phyloP scores from a whole-genome alignment of 2,329 filamentous ascomycete species.

The Fusarium phyllophilum region DNA sequence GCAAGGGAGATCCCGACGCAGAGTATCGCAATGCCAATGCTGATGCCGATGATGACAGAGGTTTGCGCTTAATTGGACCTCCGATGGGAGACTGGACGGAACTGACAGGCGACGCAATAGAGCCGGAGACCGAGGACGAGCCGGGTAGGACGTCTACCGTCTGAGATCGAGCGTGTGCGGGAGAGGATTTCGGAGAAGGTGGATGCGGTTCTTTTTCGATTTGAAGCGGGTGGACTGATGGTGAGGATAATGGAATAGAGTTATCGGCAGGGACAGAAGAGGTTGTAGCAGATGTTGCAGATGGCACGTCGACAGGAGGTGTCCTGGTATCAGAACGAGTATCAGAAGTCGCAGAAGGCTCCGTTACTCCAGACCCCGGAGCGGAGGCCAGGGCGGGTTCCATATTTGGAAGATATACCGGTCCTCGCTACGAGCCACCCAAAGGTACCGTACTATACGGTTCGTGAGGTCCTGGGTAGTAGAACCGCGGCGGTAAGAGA shows the following conservation, averaged over 20 bases:
- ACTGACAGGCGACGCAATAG: slow-evolving; percentile 15
- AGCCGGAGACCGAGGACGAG: slow-evolving; percentile 34
- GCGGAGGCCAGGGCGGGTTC: slow-evolving; percentile 39
- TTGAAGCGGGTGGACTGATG: slow-evolving; percentile 29
- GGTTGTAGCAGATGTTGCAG: slow-evolving; percentile 25
- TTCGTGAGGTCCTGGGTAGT: slow-evolving; percentile 26
- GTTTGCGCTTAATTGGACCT: slow-evolving; percentile 67
- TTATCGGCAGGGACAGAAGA: slow-evolving; percentile 30
- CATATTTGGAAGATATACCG: slow-evolving; percentile 42
- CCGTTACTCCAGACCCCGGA: slow-evolving; percentile 36
- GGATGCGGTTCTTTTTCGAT: slow-evolving; percentile 17
- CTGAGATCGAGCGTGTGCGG: slow-evolving; percentile 41
- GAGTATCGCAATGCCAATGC: slow-evolving; percentile 41
- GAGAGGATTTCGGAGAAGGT: slow-evolving; percentile 27
- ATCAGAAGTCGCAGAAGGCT: slow-evolving; percentile 40
- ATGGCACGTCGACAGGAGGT: slow-evolving; percentile 32
- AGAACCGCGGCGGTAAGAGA: slow-evolving; percentile 20
- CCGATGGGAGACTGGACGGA: slow-evolving; percentile 35
- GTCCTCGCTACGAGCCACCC: slow-evolving; percentile 29
- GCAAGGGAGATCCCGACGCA: slow-evolving; percentile 40
- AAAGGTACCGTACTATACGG: slow-evolving; percentile 22
- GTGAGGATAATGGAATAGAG: slow-evolving; percentile 34
- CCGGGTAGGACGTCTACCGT: slow-evolving; percentile 38
- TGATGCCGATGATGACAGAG: slow-evolving; percentile 62
- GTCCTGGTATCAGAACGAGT: slow-evolving; percentile 41